Evolutionary conservation across 179 eudicot species (phyloP).

Genomic region (Silene vulgaris): DNA sequence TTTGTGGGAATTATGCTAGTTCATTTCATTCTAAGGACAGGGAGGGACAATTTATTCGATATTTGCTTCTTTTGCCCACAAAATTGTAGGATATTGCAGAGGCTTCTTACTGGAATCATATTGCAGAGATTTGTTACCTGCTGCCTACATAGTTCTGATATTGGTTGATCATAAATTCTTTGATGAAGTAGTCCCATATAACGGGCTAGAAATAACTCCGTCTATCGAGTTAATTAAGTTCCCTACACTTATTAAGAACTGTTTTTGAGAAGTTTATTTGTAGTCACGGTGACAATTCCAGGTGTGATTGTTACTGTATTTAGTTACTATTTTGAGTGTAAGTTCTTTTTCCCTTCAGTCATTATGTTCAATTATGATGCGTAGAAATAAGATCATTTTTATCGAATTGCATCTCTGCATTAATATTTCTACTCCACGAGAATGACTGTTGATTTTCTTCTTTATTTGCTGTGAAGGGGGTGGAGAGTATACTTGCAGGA

Average conservation of each 20-base stretch:
- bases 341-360: neutral
- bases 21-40: neutral
- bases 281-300: neutral
- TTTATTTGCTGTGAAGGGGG: conserved; percentile 42
- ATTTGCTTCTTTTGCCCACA: neutral
- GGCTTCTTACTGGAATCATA: neutral
- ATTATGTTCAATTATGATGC: too few relatives aligned
- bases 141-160: neutral
- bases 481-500: conserved; percentile 89
- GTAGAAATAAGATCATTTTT: too few relatives aligned
- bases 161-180: neutral
- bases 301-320: neutral
- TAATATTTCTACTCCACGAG: conserved; percentile 7
- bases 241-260: too few relatives aligned
- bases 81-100: neutral
- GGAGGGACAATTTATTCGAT: neutral
- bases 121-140: neutral
- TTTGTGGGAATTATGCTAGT: neutral
- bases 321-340: neutral
- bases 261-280: neutral
- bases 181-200: neutral
- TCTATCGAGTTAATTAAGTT: too few relatives aligned
- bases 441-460: neutral
- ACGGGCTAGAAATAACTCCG: too few relatives aligned
- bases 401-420: neutral